phyloP scores from a whole-genome alignment of 768 basidiomycete genomes.

The Mrakia blollopis region DNA sequence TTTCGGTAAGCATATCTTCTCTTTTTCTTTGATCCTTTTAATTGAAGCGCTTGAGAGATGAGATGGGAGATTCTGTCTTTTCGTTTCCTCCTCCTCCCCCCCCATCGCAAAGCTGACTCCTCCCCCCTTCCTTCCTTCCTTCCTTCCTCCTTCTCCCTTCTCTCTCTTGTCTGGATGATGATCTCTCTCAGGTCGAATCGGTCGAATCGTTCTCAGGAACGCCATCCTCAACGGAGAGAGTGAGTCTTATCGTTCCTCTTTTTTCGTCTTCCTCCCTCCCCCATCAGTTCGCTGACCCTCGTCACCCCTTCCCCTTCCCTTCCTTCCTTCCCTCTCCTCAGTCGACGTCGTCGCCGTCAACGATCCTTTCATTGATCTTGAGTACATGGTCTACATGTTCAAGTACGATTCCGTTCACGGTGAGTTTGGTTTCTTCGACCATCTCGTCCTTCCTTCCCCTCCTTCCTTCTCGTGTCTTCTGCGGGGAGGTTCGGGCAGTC shows the following conservation, averaged over 20 bases:
- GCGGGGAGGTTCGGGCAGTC: too few relatives aligned
- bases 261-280: not conserved
- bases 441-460: not conserved
- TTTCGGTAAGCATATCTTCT: constrained; percentile 51
- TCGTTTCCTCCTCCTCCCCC: too few relatives aligned
- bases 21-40: not conserved
- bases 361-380: constrained; percentile 95
- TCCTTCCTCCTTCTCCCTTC: not conserved
- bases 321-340: constrained; percentile 5
- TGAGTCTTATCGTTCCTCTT: constrained; percentile 43
- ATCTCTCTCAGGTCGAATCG: constrained; percentile 78
- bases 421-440: constrained; percentile 25
- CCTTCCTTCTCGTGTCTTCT: not conserved
- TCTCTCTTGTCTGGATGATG: not conserved
- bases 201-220: constrained; percentile 96
- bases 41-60: not conserved
- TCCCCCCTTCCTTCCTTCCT: constrained; percentile 12
- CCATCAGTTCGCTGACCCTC: not conserved
- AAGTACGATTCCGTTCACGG: constrained; percentile 53
- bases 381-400: constrained; percentile 99
- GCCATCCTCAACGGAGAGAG: constrained; percentile 69
- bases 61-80: not conserved
- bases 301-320: not conserved
- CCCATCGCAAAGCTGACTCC: not conserved
- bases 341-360: constrained; percentile 75